Evolutionary conservation across 768 basidiomycete genomes (phyloP).

Genomic region (Baorangia bicolor): DNA sequence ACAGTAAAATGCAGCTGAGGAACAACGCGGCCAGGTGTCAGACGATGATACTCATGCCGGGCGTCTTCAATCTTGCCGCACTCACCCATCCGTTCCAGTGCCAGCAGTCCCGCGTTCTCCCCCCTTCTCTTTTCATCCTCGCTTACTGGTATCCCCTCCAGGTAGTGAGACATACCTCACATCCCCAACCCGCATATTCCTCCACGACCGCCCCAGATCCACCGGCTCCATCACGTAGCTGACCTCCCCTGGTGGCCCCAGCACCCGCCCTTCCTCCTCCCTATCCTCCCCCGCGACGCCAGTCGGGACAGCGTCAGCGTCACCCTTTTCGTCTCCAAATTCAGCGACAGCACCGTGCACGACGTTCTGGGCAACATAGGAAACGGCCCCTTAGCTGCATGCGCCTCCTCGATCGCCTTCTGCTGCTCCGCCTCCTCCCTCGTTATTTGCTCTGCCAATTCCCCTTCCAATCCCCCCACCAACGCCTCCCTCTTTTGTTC

Average conservation of each 20-base stretch:
- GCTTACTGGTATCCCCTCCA: background rate
- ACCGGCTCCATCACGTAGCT: slow-evolving; percentile 30
- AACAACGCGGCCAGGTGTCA: no score
- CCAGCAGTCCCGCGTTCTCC: background rate
- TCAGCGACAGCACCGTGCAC: slow-evolving; percentile 51
- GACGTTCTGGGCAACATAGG: slow-evolving; percentile 44
- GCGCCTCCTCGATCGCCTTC: slow-evolving; percentile 46
- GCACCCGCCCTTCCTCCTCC: slow-evolving; percentile 40
- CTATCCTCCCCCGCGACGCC: slow-evolving; percentile 36
- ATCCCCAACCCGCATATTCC: slow-evolving; percentile 37
- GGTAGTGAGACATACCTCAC: slow-evolving; percentile 39
- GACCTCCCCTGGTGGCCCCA: slow-evolving; percentile 38
- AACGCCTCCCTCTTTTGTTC: slow-evolving; percentile 35
- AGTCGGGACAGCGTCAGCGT: slow-evolving; percentile 39
- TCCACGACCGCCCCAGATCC: slow-evolving; percentile 42
- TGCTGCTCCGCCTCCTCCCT: slow-evolving; percentile 51
- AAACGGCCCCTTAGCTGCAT: slow-evolving; percentile 57
- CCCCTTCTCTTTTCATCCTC: slow-evolving; percentile 2
- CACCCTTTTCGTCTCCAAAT: slow-evolving; percentile 49
- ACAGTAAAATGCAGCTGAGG: slow-evolving; percentile 6
- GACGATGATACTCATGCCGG: no score
- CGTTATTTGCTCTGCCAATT: slow-evolving; percentile 42
- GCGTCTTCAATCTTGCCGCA: no score
- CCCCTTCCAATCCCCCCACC: slow-evolving; percentile 41
- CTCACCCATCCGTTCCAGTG: background rate